Evolutionary conservation across 2,329 filamentous ascomycete genomes (phyloP), one percentile per base, ranked within the genome.

Genomic region (Diaporthe vaccinii): DNA sequence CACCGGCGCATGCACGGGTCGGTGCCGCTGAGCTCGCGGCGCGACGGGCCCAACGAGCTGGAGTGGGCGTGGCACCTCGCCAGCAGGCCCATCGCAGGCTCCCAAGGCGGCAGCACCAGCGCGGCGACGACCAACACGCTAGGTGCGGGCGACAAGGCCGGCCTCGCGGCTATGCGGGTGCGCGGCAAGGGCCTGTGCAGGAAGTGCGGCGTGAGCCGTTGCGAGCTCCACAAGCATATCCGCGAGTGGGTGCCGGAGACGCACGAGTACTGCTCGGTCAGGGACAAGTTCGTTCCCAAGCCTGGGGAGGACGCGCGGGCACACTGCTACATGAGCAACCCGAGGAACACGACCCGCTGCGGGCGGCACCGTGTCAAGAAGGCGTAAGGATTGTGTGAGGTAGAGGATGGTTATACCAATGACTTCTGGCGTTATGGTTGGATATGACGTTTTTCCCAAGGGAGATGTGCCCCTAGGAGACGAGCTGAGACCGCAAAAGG

Each of bases 11-110:
- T 91, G 82, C 87, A 91, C 81, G 89, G 88, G 72, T 84, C 82
- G 10, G 87, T 92, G n/a, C 84, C 89, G 14, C 86, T 93, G 22
- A 88, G 87, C 25, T 87, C 87, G 62, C 87, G 90, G 20, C 90
- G 91, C 61, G 81, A 85, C 9, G 91, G 91, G 0, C 91, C 91
- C 73, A 92, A 92, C 82, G 87, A 90, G 77, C 86, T 91, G 80
- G 91, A 93, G 80, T 91, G 89, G 86, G 90, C 90, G 59, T 93
- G 91, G 90, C 88, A 90, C 77, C 84, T 89, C 69, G 89, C 90
- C 4, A 87, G 87, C 65, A 1, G 87, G 62, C 81, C 81, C 67
- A 62, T 80, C 75, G 74, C 80, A 72, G 76, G 71, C 44, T 31
- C 75, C 68, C 53, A 75, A 49, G 69, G 68, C 55, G 49, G 62